These are phyloP conservation scores for Monilinia laxa DNA, from an alignment of 2,329 filamentous ascomycete species.

Conservation along the genomic window DNA sequence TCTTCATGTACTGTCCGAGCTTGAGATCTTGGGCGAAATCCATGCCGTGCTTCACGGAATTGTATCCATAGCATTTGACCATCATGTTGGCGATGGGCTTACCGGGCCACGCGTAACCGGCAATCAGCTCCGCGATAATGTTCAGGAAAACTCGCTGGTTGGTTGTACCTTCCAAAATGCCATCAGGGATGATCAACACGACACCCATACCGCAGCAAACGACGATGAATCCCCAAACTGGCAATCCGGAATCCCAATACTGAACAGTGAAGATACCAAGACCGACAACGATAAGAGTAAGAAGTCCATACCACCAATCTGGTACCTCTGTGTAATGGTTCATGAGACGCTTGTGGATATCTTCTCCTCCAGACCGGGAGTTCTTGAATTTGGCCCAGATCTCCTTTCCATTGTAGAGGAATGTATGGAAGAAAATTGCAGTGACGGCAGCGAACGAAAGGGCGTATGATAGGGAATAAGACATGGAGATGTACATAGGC, in stretches of 20 bases:
- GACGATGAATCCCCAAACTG: conserved; percentile 43
- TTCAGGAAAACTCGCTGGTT: conserved; percentile 58
- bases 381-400: conserved; percentile 45
- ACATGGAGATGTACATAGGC: conserved; percentile 11
- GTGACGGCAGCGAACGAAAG: conserved; percentile 71
- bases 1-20: conserved; percentile 52
- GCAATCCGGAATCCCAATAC: conserved; percentile 42
- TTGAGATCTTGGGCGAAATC: conserved; percentile 51
- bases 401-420: conserved; percentile 65
- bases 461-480: conserved; percentile 52
- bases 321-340: conserved; percentile 47
- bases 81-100: conserved; percentile 69
- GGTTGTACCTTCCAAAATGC: conserved; percentile 47
- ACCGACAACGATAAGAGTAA: conserved; percentile 48
- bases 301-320: conserved; percentile 55
- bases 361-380: conserved; percentile 34
- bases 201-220: conserved; percentile 32
- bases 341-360: conserved; percentile 53
- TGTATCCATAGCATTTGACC: conserved; percentile 45
- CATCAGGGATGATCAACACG: conserved; percentile 40
- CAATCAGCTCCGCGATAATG: conserved; percentile 69
- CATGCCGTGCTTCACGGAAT: conserved; percentile 50
- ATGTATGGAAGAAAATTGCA: conserved; percentile 64
- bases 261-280: conserved; percentile 36
- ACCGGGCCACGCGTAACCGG: conserved; percentile 54